Evolutionary conservation across 345 rosid species (phyloP).

Genomic region (Populus euphratica): DNA sequence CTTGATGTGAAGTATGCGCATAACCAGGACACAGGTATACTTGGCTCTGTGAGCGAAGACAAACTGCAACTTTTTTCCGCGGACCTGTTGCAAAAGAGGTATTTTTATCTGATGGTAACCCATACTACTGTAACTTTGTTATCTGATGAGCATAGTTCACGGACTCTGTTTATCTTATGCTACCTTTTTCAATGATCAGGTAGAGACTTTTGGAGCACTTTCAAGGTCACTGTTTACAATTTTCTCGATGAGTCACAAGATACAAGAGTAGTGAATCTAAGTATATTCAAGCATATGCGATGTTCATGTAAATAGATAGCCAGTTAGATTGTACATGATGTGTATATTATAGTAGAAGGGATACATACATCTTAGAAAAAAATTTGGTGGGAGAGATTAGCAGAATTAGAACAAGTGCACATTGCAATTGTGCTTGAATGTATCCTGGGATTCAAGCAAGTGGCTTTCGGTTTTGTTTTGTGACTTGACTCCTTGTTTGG

Average conservation of each 20-base stretch:
- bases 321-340: too few relatives aligned
- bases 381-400: neutral
- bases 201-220: neutral
- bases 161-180: neutral
- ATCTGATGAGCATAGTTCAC: neutral
- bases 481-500: too few relatives aligned
- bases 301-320: neutral
- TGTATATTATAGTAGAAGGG: too few relatives aligned
- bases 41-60: conserved; percentile 9
- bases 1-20: conserved; percentile 11
- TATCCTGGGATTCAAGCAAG: too few relatives aligned
- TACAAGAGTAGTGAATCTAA: neutral
- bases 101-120: neutral
- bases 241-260: neutral
- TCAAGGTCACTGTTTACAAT: neutral
- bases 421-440: too few relatives aligned
- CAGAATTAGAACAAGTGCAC: neutral
- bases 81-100: neutral
- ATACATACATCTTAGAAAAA: neutral
- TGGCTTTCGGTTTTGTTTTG: too few relatives aligned
- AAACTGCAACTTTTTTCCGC: conserved; percentile 8
- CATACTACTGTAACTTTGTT: neutral
- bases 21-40: neutral
- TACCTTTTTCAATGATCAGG: neutral
- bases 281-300: neutral